phyloP scores from a whole-genome alignment of 2,329 filamentous ascomycete species.

The Pestalotiopsis sp. region DNA sequence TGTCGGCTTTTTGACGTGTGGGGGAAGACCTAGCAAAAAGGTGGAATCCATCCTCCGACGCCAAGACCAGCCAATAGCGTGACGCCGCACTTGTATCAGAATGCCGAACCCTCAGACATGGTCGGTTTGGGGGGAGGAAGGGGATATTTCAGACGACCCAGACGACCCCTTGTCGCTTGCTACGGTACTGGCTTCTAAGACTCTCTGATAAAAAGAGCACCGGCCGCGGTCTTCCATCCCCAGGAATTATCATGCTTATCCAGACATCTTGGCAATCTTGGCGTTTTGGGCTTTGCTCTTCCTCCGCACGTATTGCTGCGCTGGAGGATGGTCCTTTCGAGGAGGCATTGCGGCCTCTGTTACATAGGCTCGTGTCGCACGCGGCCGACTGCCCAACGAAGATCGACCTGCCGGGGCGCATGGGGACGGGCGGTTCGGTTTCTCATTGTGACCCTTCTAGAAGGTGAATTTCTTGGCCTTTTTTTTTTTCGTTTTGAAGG shows the following conservation, averaged over 20 bases:
- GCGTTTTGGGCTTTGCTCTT: background rate
- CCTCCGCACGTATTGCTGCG: background rate
- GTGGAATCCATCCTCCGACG: conserved; percentile 1
- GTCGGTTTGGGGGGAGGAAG: background rate
- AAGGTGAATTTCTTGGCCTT: background rate
- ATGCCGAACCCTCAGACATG: background rate
- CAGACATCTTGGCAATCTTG: background rate
- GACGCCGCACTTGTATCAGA: conserved; percentile 3
- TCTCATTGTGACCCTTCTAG: conserved; percentile 6
- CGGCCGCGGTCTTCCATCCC: background rate
- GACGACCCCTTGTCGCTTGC: background rate
- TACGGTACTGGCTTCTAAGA: too few species aligned
- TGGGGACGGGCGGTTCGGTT: background rate
- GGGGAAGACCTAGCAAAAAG: background rate
- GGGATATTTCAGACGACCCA: background rate
- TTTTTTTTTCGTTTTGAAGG: background rate
- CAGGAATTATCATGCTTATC: background rate
- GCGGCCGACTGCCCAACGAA: background rate
- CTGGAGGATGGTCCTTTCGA: background rate
- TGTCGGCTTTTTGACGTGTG: background rate
- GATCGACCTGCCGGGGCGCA: background rate
- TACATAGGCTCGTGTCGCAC: background rate
- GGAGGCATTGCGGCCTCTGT: background rate
- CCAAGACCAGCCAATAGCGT: conserved; percentile 2
- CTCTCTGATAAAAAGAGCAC: background rate